Evolutionary conservation across 2,329 filamentous ascomycete species (phyloP).

Genomic region (Lasiodiplodia sp.): DNA sequence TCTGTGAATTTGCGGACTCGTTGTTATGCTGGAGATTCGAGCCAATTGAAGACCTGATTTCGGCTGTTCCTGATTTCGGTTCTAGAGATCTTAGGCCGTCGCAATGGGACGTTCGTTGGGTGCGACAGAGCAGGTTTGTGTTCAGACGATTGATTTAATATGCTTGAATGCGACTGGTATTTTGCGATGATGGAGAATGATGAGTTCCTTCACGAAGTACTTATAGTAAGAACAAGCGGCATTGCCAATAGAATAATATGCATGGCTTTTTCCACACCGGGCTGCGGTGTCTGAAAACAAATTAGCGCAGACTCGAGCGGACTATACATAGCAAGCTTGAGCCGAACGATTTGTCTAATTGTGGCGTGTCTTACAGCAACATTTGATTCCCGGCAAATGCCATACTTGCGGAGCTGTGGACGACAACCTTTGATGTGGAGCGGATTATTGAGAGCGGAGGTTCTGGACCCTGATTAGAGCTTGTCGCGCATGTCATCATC

Average conservation of each 20-base stretch:
- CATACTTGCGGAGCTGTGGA: background rate
- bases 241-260: background rate
- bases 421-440: background rate
- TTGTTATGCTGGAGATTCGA: background rate
- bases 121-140: background rate
- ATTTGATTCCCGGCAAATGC: no score
- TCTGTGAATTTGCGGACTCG: background rate
- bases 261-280: background rate
- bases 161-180: no score
- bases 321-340: background rate
- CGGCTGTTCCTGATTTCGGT: background rate
- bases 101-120: background rate
- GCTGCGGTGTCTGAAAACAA: constrained; percentile 4
- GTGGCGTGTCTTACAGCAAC: background rate
- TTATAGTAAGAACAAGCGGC: background rate
- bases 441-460: background rate
- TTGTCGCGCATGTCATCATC: constrained; percentile 25
- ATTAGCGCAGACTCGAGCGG: background rate
- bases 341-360: background rate
- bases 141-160: background rate
- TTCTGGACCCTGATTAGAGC: constrained; percentile 13
- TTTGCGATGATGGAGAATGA: background rate
- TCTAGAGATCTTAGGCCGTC: background rate
- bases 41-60: background rate
- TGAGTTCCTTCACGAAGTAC: background rate